Evolutionary conservation across 2,329 filamentous ascomycete species (phyloP).

Genomic region (Diaporthe citrichinensis): DNA sequence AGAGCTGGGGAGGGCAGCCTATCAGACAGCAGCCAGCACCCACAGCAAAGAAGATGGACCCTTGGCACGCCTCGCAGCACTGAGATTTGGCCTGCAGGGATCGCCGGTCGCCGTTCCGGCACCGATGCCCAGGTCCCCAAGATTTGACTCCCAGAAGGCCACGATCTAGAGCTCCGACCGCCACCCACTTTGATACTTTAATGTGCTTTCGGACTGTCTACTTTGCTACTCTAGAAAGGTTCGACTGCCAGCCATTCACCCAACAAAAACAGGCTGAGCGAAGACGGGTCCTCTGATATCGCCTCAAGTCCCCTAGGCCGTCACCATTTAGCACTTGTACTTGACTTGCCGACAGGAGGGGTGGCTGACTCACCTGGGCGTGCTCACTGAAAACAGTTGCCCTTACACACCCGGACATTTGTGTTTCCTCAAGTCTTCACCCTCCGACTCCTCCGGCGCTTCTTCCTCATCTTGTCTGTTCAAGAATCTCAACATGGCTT

Average conservation of each 20-base stretch:
- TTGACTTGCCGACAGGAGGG: neutral
- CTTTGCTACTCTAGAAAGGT: neutral
- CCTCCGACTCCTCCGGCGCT: slow-evolving; percentile 18
- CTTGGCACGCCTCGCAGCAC: neutral
- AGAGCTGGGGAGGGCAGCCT: slow-evolving; percentile 5
- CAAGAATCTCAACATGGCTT: slow-evolving; percentile 60
- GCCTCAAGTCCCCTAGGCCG: neutral
- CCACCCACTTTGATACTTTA: neutral
- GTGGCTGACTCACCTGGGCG: slow-evolving; percentile 18
- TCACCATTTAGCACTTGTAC: neutral
- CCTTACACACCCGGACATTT: neutral
- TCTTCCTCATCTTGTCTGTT: neutral
- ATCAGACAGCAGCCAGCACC: slow-evolving; percentile 15
- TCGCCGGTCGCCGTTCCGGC: slow-evolving; percentile 30
- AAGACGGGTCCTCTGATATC: neutral
- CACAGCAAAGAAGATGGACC: slow-evolving; percentile 4
- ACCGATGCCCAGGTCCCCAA: slow-evolving; percentile 18
- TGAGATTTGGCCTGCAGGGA: slow-evolving; percentile 24
- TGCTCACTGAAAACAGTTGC: neutral
- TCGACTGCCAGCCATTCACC: neutral
- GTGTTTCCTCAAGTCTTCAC: neutral
- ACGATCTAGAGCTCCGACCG: neutral
- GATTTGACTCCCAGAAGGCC: neutral
- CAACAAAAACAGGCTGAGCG: neutral
- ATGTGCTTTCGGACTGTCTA: neutral